Evolutionary conservation across 495 filamentous ascomycete genomes (phyloP).

Genomic region (Penicillium herquei): DNA sequence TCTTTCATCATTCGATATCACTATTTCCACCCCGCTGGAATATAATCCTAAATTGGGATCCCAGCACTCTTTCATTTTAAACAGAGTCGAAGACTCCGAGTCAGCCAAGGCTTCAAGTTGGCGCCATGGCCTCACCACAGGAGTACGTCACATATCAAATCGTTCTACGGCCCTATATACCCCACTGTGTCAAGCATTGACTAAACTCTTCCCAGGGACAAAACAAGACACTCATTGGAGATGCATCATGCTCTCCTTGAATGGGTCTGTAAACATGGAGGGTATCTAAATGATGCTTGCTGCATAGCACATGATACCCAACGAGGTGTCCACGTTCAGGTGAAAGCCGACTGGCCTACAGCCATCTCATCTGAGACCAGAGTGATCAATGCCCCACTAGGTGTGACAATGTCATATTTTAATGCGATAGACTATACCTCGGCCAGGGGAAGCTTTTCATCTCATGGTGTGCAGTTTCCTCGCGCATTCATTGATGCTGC

Average conservation of each 20-base stretch:
- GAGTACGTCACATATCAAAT: slow-evolving; percentile 8
- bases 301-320: slow-evolving; percentile 38
- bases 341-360: slow-evolving; percentile 27
- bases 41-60: too few species aligned
- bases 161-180: not conserved
- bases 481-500: slow-evolving; percentile 34
- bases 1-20: too few species aligned
- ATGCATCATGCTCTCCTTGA: slow-evolving; percentile 33
- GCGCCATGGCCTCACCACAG: slow-evolving; percentile 2
- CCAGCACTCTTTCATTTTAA: too few species aligned
- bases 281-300: slow-evolving; percentile 39
- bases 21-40: too few species aligned
- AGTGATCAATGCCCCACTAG: slow-evolving; percentile 45
- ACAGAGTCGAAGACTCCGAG: too few species aligned
- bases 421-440: slow-evolving; percentile 42
- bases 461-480: slow-evolving; percentile 36
- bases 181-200: not conserved
- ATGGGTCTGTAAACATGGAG: slow-evolving; percentile 45
- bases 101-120: too few species aligned
- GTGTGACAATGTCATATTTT: slow-evolving; percentile 51
- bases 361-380: slow-evolving; percentile 31
- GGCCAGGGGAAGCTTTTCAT: slow-evolving; percentile 24
- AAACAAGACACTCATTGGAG: slow-evolving; percentile 20
- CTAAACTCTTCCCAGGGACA: slow-evolving; percentile 11
- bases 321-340: slow-evolving; percentile 50